Conservation (phyloP, 345 rosid species). For the Boechera retrofracta region DNA sequence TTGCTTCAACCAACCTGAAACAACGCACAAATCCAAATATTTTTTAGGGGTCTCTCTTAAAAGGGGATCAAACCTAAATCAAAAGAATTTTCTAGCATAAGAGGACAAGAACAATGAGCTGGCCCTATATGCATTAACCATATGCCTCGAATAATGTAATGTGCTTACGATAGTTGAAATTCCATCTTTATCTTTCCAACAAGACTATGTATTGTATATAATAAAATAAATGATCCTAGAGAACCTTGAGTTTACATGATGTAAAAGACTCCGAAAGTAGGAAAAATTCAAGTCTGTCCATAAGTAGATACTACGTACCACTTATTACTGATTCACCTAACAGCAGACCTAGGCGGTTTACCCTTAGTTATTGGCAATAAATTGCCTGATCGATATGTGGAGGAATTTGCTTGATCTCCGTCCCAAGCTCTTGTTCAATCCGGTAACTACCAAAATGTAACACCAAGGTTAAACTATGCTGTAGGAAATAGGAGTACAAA, state of each 20-base stretch:
- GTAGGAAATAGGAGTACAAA: constrained; percentile 12
- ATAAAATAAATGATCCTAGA: neutral
- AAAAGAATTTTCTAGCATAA: neutral
- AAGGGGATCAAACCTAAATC: neutral
- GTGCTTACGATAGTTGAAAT: neutral
- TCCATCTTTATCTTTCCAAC: constrained; percentile 17
- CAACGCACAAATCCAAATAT: constrained; percentile 3
- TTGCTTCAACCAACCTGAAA: constrained; percentile 42
- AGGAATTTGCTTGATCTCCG: constrained; percentile 95
- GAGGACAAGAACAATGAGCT: neutral
- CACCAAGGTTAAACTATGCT: neutral
- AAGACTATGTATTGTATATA: neutral
- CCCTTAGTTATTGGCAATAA: constrained; percentile 69
- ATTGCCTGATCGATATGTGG: constrained; percentile 93
- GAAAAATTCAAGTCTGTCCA: constrained; percentile 14
- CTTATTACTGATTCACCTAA: constrained; percentile 59
- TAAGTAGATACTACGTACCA: constrained; percentile 28
- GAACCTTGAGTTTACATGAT: constrained; percentile 15
- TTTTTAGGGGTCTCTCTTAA: neutral
- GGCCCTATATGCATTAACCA: neutral
- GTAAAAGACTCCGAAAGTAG: constrained; percentile 14
- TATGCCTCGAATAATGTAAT: neutral
- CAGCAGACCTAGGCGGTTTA: constrained; percentile 19
- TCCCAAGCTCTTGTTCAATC: constrained; percentile 97
- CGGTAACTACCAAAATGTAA: constrained; percentile 65